A percentile compares a stretch with the other conserved stretches of the same genome.
These are phyloP conservation scores for Hortiboletus flavorubellus DNA, from an alignment of 768 basidiomycete genomes.

Conservation along the genomic window DNA sequence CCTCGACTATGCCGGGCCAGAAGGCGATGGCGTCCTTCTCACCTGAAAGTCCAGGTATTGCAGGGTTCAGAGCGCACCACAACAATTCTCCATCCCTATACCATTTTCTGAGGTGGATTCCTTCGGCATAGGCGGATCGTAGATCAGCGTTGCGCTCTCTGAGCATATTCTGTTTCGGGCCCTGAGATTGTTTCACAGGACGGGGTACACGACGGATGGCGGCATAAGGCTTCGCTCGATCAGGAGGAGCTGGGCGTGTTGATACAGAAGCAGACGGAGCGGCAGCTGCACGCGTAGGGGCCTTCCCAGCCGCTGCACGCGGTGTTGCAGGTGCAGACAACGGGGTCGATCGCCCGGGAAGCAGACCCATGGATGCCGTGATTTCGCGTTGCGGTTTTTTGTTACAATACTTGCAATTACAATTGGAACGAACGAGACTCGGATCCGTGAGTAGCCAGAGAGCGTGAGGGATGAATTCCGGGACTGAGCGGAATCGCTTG, in stretches of 20 bases:
- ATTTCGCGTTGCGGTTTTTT: constrained; percentile 69
- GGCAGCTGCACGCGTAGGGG: neutral
- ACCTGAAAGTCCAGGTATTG: constrained; percentile 42
- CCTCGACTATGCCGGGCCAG: constrained; percentile 74
- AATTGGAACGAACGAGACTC: constrained; percentile 45
- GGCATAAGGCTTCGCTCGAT: constrained; percentile 37
- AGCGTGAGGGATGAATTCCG: constrained; percentile 83
- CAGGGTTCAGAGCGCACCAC: constrained; percentile 58
- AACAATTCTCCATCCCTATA: constrained; percentile 68
- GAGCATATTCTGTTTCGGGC: constrained; percentile 48
- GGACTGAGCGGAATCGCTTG: constrained; percentile 70
- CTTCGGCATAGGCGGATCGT: constrained; percentile 49
- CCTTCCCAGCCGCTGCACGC: constrained; percentile 14
- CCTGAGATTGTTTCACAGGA: constrained; percentile 31
- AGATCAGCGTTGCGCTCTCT: constrained; percentile 66
- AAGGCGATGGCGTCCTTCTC: constrained; percentile 50
- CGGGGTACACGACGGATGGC: constrained; percentile 39
- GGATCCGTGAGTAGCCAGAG: constrained; percentile 68
- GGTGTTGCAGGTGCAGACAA: constrained; percentile 22
- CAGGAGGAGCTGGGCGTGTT: constrained; percentile 16
- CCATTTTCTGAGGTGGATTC: constrained; percentile 51
- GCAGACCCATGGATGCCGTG: constrained; percentile 55
- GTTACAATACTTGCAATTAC: constrained; percentile 75
- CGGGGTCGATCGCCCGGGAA: constrained; percentile 34
- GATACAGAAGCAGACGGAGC: constrained; percentile 18